Base-by-base conservation (phyloP, 805 yeast genomes). In the Starmera amethionina region DNA sequence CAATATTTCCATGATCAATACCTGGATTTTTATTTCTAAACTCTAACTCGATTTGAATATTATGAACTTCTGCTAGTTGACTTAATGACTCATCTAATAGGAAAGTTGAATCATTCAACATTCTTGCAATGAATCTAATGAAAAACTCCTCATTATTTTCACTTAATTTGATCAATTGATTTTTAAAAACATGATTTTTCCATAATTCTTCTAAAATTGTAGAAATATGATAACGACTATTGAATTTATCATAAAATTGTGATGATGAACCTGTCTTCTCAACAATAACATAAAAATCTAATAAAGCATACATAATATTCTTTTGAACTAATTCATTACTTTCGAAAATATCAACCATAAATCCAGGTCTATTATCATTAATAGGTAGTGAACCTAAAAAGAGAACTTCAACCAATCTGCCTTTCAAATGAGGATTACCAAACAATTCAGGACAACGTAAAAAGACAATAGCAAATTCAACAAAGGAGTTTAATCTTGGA, bases 221-320 rank as follows among this genome's bases (percentile, higher is more conserved):
- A 1, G 96, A 82, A 27, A 93, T 85, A 56, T 86, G 82, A 60
- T 79, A 90, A 58, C 98, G 74, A 35, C 86, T 76, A 59, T 87
- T 89, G 65, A 93, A 93, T 62, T 93, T 93, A 60, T 93, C 99
- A 59, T 90, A 90, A 56, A 90, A 93, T 61, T 93, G 97, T 0
- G 94, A 79, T 8, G 90, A 80, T 2, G 96, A 82, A 9, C 98
- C 98, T 0, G 98, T 93, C 54, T 85, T 88, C 59, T 93, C 99
- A 38, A 90, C 89, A 70, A 85, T 86, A 30, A 93, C 95, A 59
- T 90, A 93, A 46, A 88, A 83, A 51, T 87, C 94, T 61, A 93
- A 71, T 42, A 93, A 68, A 1, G 96, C 83, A 52, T 85, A 88
- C 42, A 93, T 65, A 46, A 93, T 57, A 56, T 88, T 77, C 32